phyloP scores from a whole-genome alignment of 192 early-diverging fungal species.

The Backusella luteola region DNA sequence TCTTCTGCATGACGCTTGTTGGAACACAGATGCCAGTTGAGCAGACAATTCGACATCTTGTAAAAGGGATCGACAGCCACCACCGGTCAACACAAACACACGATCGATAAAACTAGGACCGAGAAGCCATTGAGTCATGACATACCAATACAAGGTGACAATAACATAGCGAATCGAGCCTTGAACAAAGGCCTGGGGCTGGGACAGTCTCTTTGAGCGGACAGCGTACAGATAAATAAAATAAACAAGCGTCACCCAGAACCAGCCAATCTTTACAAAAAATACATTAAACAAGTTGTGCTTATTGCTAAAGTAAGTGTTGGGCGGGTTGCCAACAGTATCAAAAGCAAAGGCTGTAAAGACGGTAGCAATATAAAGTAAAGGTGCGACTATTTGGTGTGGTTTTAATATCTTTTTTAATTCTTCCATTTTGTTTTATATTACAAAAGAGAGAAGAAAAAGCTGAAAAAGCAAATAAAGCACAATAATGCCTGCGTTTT shows the following conservation, averaged over 20 bases:
- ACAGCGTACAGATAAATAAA: slow-evolving; percentile 45
- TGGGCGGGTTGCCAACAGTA: slow-evolving; percentile 11
- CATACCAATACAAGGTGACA: slow-evolving; percentile 82
- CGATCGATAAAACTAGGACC: slow-evolving; percentile 82
- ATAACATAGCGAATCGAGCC: slow-evolving; percentile 48
- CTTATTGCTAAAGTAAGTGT: slow-evolving; percentile 62
- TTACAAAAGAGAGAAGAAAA: neutral
- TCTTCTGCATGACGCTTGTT: slow-evolving; percentile 33
- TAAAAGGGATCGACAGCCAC: slow-evolving; percentile 47
- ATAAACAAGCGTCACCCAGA: slow-evolving; percentile 76
- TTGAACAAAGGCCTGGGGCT: slow-evolving; percentile 21
- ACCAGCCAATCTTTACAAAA: slow-evolving; percentile 87
- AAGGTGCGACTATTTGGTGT: slow-evolving; percentile 13
- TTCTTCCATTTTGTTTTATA: neutral
- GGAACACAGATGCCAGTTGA: slow-evolving; percentile 22
- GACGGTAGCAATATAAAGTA: slow-evolving; percentile 23
- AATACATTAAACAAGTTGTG: slow-evolving; percentile 72
- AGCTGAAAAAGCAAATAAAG: neutral
- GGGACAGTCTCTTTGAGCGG: slow-evolving; percentile 25
- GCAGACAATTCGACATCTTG: slow-evolving; percentile 5
- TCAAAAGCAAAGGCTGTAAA: slow-evolving; percentile 8
- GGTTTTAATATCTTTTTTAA: slow-evolving; percentile 19
- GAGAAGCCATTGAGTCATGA: slow-evolving; percentile 84
- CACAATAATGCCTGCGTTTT: neutral
- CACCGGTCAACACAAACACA: slow-evolving; percentile 69